phyloP scores from a whole-genome alignment of 306 rosid species.

The Quercus dentata region DNA sequence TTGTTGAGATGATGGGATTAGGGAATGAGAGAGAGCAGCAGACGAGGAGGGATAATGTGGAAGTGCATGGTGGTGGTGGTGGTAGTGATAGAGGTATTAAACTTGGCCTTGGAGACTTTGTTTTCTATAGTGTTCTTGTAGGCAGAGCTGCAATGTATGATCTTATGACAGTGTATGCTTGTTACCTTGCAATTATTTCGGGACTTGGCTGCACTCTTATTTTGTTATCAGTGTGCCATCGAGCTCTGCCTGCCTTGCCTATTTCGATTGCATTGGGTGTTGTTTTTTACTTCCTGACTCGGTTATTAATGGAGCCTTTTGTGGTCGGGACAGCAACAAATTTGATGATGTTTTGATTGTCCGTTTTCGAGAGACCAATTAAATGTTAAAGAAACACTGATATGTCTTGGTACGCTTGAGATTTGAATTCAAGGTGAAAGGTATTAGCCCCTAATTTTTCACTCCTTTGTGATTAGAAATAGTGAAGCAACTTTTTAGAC shows the following conservation, averaged over 20 bases:
- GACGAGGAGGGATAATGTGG: constrained; percentile 29
- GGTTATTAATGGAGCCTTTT: constrained; percentile 87
- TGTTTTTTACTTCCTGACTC: constrained; percentile 81
- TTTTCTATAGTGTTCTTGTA: constrained; percentile 94
- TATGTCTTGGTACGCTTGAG: constrained; percentile 20
- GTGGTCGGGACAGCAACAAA: constrained; percentile 86
- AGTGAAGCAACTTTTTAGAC: constrained; percentile 22
- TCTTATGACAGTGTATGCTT: constrained; percentile 94
- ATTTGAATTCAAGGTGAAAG: constrained; percentile 23
- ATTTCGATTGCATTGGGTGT: constrained; percentile 83
- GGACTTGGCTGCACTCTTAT: constrained; percentile 91
- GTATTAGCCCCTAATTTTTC: not conserved
- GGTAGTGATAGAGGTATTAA: constrained; percentile 54
- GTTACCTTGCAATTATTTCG: constrained; percentile 92
- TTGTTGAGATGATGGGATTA: constrained; percentile 43
- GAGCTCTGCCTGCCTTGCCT: constrained; percentile 89
- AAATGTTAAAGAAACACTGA: constrained; percentile 22
- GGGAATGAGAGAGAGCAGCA: constrained; percentile 32
- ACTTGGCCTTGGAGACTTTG: constrained; percentile 93
- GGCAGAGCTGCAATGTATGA: constrained; percentile 99
- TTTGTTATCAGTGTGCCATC: constrained; percentile 68
- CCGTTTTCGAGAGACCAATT: constrained; percentile 11
- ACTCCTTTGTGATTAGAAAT: constrained; percentile 23
- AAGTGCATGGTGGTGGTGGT: not conserved
- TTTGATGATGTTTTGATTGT: constrained; percentile 76